Percentiles rank a stretch among this genome's conserved stretches.
Conservation (phyloP, 148 eudicot species). For the Oxyria digyna region DNA sequence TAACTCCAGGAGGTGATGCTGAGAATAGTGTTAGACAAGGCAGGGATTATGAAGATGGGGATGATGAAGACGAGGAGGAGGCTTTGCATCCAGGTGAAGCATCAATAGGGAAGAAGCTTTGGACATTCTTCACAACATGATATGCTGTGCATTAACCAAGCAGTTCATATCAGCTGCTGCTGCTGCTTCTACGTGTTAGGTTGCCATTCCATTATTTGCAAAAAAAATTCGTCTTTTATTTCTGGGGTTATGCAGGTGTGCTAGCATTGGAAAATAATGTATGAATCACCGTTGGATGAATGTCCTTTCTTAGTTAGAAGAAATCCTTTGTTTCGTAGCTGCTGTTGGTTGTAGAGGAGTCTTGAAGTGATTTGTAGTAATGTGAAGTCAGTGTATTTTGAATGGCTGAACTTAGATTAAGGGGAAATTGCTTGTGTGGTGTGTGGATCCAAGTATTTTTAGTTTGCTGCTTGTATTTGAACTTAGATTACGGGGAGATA, state of each 20-base stretch:
- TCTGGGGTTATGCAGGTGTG: not conserved
- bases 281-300: not conserved
- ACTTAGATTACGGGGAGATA: not conserved
- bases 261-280: conserved; percentile 4
- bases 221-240: too few species aligned
- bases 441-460: not conserved
- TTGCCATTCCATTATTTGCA: not conserved
- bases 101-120: conserved; percentile 80
- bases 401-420: conserved; percentile 5
- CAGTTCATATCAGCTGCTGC: not conserved
- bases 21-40: not conserved
- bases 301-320: not conserved
- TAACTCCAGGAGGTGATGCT: conserved; percentile 4
- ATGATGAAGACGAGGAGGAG: conserved; percentile 51
- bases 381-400: conserved; percentile 7
- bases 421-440: not conserved
- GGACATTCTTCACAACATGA: conserved; percentile 80
- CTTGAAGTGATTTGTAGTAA: conserved; percentile 4
- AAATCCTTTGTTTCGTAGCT: not conserved
- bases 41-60: conserved; percentile 17
- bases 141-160: not conserved
- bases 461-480: conserved; percentile 6
- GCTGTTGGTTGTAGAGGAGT: conserved; percentile 3
- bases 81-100: conserved; percentile 81
- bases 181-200: not conserved